phyloP scores from a whole-genome alignment of 2,329 filamentous ascomycete species.

The Beauveria sp. region DNA sequence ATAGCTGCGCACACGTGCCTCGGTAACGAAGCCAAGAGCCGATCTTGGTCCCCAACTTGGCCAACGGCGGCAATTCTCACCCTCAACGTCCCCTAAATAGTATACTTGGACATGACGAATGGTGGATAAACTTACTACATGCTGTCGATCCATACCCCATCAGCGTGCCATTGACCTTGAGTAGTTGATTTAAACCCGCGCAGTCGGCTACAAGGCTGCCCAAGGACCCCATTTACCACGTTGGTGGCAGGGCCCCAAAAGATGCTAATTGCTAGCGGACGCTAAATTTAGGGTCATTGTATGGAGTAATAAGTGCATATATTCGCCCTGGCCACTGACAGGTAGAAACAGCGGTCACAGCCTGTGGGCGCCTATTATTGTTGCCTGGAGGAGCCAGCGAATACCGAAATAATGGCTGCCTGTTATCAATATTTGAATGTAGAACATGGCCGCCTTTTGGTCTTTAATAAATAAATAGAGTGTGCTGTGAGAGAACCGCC shows the following conservation, averaged over 20 bases:
- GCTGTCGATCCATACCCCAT: background rate
- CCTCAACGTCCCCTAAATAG: background rate
- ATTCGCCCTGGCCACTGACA: background rate
- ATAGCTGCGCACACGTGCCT: background rate
- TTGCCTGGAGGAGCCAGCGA: too few species aligned
- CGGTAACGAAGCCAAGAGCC: background rate
- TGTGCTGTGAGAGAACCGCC: background rate
- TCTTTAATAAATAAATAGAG: too few species aligned
- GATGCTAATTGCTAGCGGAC: too few species aligned
- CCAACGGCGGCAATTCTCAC: background rate
- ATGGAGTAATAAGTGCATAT: too few species aligned
- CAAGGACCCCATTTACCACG: too few species aligned
- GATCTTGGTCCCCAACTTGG: background rate
- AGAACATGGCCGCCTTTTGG: too few species aligned
- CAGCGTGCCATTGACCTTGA: background rate
- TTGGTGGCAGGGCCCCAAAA: too few species aligned
- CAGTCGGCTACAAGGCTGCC: background rate
- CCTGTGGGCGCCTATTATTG: background rate
- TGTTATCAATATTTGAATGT: too few species aligned
- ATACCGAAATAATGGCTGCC: too few species aligned
- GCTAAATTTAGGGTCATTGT: too few species aligned
- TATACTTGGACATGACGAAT: background rate
- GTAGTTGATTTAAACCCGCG: background rate
- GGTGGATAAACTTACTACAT: background rate
- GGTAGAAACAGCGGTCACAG: background rate